phyloP scores from a whole-genome alignment of 192 early-diverging fungal genomes.

The Cladochytrium replicatum region DNA sequence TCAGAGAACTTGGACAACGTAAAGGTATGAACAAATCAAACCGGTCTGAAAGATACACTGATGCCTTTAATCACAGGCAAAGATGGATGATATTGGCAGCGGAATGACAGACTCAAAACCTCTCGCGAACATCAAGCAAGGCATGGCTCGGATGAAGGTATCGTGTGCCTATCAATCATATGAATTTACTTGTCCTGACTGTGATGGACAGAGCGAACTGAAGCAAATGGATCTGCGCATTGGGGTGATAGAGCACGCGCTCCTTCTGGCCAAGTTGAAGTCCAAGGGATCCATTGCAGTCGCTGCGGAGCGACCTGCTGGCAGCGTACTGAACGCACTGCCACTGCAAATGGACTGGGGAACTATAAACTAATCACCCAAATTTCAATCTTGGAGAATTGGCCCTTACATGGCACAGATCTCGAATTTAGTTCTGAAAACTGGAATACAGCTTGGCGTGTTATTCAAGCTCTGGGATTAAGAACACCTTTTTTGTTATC shows the following conservation, averaged over 20 bases:
- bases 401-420: no score
- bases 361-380: no score
- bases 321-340: no score
- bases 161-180: neutral
- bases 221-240: conserved; percentile 53
- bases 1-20: conserved; percentile 47
- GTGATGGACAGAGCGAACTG: conserved; percentile 31
- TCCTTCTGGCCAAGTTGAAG: conserved; percentile 39
- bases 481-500: no score
- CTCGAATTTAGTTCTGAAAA: no score
- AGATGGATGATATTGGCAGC: conserved; percentile 51
- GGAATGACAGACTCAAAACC: conserved; percentile 60
- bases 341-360: no score
- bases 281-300: no score
- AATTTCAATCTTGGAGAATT: no score
- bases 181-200: neutral
- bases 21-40: conserved; percentile 25
- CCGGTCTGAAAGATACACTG: conserved; percentile 3
- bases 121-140: conserved; percentile 44
- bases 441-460: no score
- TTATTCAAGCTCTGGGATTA: no score
- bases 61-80: conserved; percentile 17
- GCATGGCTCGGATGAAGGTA: conserved; percentile 39
- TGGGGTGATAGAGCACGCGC: conserved; percentile 47
- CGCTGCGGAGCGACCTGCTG: no score